Evolutionary conservation across 768 basidiomycete species (phyloP).

Genomic region (Xerocomellus amylosporus): DNA sequence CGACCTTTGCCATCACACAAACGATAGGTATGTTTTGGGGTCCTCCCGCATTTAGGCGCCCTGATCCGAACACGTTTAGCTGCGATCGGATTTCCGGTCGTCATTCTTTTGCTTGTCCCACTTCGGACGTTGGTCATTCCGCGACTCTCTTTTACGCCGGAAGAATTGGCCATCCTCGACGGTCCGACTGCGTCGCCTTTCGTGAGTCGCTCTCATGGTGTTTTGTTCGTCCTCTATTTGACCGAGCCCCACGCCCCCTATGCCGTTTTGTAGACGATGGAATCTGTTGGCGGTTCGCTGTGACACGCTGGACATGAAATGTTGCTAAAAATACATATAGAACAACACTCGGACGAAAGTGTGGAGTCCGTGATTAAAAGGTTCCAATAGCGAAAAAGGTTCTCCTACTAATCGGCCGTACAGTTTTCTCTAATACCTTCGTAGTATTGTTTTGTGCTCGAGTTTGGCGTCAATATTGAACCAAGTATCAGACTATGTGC

Average conservation of each 20-base stretch:
- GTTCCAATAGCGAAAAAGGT: no score
- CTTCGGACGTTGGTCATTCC: slow-evolving; percentile 72
- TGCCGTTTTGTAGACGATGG: slow-evolving; percentile 37
- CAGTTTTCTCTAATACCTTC: no score
- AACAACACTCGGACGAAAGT: background rate
- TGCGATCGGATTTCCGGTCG: slow-evolving; percentile 87
- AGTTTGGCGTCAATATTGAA: no score
- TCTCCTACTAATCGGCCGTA: no score
- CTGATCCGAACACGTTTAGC: slow-evolving; percentile 39
- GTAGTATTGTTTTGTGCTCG: no score
- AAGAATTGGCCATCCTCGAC: slow-evolving; percentile 84
- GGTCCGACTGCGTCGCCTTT: slow-evolving; percentile 87
- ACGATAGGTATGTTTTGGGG: slow-evolving; percentile 60
- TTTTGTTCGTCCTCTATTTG: background rate
- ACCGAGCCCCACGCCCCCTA: background rate
- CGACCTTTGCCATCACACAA: slow-evolving; percentile 88
- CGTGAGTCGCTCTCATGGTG: slow-evolving; percentile 47
- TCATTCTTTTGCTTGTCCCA: slow-evolving; percentile 83
- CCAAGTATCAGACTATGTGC: no score
- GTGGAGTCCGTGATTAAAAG: no score
- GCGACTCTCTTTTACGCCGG: slow-evolving; percentile 65
- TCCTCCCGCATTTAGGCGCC: background rate
- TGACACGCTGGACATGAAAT: background rate
- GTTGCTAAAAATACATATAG: background rate
- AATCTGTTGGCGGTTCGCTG: slow-evolving; percentile 40